phyloP scores from a whole-genome alignment of 208 protist genomes.

The Trypanosoma congolense region DNA sequence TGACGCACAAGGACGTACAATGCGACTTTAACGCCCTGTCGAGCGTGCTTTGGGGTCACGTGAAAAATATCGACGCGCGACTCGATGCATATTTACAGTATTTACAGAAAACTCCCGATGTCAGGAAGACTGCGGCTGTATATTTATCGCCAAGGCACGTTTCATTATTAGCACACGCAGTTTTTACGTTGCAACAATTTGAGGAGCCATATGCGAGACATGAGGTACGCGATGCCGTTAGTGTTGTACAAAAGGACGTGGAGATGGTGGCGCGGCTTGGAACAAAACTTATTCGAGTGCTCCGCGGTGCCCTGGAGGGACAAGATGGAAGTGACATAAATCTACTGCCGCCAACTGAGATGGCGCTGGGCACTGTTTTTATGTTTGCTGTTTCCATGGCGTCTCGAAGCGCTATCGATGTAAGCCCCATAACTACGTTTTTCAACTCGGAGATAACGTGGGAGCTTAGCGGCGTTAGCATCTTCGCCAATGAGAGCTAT shows the following conservation, averaged over 20 bases:
- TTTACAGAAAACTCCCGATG: conserved; percentile 1
- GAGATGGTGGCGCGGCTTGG: conserved; percentile 35
- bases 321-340: neutral
- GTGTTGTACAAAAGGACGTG: conserved; percentile 43
- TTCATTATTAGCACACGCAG: conserved; percentile 1
- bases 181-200: conserved; percentile 10
- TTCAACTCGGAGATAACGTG: conserved; percentile 42
- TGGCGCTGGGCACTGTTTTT: conserved; percentile 22
- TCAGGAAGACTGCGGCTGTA: neutral
- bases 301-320: conserved; percentile 10
- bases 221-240: conserved; percentile 26
- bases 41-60: conserved; percentile 60
- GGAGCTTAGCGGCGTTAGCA: conserved; percentile 42
- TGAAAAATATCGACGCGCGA: conserved; percentile 28
- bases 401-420: conserved; percentile 32
- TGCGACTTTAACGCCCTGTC: conserved; percentile 63
- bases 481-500: conserved; percentile 44
- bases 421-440: conserved; percentile 34
- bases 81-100: conserved; percentile 29
- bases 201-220: conserved; percentile 28
- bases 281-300: conserved; percentile 20
- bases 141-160: conserved; percentile 2
- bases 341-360: conserved; percentile 34
- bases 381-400: conserved; percentile 32
- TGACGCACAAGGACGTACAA: conserved; percentile 25